Evolutionary conservation across 1,284 basidiomycete species (phyloP).

Genomic region (Ceratobasidium papillatum): DNA sequence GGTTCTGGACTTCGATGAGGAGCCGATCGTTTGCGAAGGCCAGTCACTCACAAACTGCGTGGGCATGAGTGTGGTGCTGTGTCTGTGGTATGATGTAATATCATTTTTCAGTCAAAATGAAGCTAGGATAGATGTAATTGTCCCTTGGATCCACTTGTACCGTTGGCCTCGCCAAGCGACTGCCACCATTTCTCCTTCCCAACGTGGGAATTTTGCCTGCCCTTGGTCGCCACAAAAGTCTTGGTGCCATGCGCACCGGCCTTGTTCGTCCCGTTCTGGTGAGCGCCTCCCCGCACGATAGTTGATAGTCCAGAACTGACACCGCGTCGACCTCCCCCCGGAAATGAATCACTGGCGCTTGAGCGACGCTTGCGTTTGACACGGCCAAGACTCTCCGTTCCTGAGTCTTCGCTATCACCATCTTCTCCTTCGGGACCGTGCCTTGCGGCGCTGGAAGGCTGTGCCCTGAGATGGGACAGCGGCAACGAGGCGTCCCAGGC

Average conservation of each 20-base stretch:
- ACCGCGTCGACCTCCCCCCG: constrained; percentile 69
- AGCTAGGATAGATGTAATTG: background rate
- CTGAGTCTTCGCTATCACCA: constrained; percentile 34
- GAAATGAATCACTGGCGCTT: constrained; percentile 50
- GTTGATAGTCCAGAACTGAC: constrained; percentile 78
- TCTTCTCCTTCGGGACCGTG: constrained; percentile 12
- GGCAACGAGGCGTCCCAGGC: constrained; percentile 75
- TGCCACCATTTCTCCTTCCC: constrained; percentile 37
- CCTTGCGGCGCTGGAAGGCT: background rate
- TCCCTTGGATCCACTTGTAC: background rate
- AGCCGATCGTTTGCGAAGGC: background rate
- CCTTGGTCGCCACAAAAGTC: background rate
- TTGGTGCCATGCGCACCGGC: constrained; percentile 33
- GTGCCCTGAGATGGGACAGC: constrained; percentile 14
- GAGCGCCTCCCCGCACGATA: constrained; percentile 52
- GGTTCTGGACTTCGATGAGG: background rate
- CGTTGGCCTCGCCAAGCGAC: constrained; percentile 12
- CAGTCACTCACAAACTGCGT: background rate
- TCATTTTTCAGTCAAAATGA: background rate
- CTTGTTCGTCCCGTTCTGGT: constrained; percentile 46
- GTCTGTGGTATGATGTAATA: constrained; percentile 3
- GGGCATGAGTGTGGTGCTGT: too few species aligned
- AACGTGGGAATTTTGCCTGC: background rate
- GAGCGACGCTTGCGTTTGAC: constrained; percentile 46
- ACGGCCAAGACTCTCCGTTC: constrained; percentile 43